phyloP scores from a whole-genome alignment of 495 filamentous ascomycete species.

The Daldinia vernicosa region DNA sequence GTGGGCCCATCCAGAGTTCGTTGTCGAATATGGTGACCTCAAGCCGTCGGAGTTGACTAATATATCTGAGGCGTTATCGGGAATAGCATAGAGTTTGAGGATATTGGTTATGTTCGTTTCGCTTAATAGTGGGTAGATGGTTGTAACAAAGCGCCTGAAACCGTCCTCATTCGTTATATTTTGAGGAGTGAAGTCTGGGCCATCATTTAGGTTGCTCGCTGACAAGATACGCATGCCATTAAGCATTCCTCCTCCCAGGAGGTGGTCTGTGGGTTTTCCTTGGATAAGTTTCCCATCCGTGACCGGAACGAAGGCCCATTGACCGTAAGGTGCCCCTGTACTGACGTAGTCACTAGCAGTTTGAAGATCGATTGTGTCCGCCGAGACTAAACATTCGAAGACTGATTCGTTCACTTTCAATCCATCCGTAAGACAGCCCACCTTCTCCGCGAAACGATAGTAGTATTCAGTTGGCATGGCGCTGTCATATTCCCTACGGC shows the following conservation, averaged over 20 bases:
- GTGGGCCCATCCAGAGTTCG: slow-evolving; percentile 38
- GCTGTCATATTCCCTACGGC: slow-evolving; percentile 56
- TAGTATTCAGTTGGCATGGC: slow-evolving; percentile 62
- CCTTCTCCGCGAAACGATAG: slow-evolving; percentile 61
- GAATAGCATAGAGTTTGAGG: slow-evolving; percentile 56
- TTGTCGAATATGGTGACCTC: slow-evolving; percentile 46
- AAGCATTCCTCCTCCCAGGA: slow-evolving; percentile 55
- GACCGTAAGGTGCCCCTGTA: slow-evolving; percentile 49
- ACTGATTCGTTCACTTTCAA: slow-evolving; percentile 25
- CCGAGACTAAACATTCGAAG: slow-evolving; percentile 47
- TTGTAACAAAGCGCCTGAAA: slow-evolving; percentile 56
- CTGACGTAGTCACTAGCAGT: slow-evolving; percentile 64
- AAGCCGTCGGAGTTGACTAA: slow-evolving; percentile 44
- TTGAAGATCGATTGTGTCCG: slow-evolving; percentile 61
- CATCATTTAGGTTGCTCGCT: slow-evolving; percentile 44
- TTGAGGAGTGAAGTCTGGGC: slow-evolving; percentile 58
- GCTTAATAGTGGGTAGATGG: slow-evolving; percentile 61
- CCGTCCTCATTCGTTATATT: slow-evolving; percentile 57
- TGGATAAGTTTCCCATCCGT: slow-evolving; percentile 43
- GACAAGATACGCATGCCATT: slow-evolving; percentile 45
- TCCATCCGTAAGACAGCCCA: slow-evolving; percentile 57
- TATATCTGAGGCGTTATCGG: slow-evolving; percentile 28
- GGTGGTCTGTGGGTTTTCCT: slow-evolving; percentile 51
- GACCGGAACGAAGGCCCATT: slow-evolving; percentile 58
- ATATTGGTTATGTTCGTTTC: slow-evolving; percentile 55